Evolutionary conservation across 345 rosid genomes (phyloP).

Genomic region (Gossypium herbaceum): DNA sequence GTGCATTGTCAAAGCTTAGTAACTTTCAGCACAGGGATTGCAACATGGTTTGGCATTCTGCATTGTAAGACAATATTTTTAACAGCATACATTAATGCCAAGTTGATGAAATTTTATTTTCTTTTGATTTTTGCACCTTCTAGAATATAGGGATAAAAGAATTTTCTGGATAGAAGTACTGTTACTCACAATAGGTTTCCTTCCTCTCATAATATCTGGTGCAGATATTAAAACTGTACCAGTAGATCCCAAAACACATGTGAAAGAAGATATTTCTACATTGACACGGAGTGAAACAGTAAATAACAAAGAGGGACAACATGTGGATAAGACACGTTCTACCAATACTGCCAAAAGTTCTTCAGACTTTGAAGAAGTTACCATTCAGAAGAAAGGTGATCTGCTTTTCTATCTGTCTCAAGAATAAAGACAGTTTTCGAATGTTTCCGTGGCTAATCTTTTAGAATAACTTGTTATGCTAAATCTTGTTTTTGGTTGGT

Average conservation of each 20-base stretch:
- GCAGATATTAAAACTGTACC: slow-evolving; percentile 5
- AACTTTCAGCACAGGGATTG: background rate
- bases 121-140: background rate
- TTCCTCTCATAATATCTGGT: slow-evolving; percentile 14
- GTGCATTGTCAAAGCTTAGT: background rate
- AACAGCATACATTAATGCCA: background rate
- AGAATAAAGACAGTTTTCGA: background rate
- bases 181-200: background rate
- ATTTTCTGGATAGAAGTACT: background rate
- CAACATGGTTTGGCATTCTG: background rate
- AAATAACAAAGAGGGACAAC: slow-evolving; percentile 3
- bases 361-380: background rate
- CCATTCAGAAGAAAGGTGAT: slow-evolving; percentile 9
- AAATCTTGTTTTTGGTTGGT: background rate
- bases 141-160: background rate
- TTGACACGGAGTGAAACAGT: slow-evolving; percentile 6
- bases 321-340: background rate
- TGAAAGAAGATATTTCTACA: slow-evolving; percentile 19
- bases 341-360: background rate
- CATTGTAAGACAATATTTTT: slow-evolving; percentile 1
- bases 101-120: background rate
- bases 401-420: background rate
- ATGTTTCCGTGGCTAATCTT: background rate
- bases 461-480: background rate
- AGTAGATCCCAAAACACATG: slow-evolving; percentile 12